Percentiles rank a stretch among this genome's conserved stretches.
Conservation (phyloP, 2,329 filamentous ascomycete genomes). For the Zymoseptoria crescenta region DNA sequence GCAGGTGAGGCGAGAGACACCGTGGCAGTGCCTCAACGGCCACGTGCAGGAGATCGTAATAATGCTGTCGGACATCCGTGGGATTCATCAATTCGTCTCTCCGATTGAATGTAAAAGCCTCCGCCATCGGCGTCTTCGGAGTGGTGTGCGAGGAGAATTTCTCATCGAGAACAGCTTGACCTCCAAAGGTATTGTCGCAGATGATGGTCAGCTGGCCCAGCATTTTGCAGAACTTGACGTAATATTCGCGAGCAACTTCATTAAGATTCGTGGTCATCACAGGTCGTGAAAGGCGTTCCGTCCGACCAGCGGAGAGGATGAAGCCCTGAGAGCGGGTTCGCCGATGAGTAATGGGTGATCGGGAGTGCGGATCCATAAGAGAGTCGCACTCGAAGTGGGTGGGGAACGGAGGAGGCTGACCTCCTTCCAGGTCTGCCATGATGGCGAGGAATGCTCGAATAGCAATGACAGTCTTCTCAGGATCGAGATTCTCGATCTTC, state of each 20-base stretch:
- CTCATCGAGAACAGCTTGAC: conserved; percentile 89
- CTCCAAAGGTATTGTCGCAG: conserved; percentile 94
- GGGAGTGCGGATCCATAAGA: conserved; percentile 33
- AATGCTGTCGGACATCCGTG: conserved; percentile 81
- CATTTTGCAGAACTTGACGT: conserved; percentile 87
- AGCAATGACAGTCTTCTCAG: conserved; percentile 93
- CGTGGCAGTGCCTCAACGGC: conserved; percentile 90
- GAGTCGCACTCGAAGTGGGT: conserved; percentile 49
- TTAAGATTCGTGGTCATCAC: conserved; percentile 56
- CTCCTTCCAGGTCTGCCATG: conserved; percentile 85
- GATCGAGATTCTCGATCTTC: conserved; percentile 85
- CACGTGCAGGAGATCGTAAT: conserved; percentile 91
- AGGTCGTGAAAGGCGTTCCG: conserved; percentile 59
- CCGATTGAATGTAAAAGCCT: conserved; percentile 83
- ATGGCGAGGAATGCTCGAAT: conserved; percentile 90
- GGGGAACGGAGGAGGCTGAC: conserved; percentile 78
- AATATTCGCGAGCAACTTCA: conserved; percentile 75
- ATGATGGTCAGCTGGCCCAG: conserved; percentile 92
- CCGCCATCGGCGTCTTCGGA: conserved; percentile 89
- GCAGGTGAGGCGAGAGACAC: conserved; percentile 84
- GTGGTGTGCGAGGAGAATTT: conserved; percentile 73
- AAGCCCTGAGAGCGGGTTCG: conserved; percentile 31
- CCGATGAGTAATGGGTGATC: conserved; percentile 29
- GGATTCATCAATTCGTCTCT: conserved; percentile 69
- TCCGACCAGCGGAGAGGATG: conserved; percentile 38